These are phyloP conservation scores for Talaromyces piceae DNA, from an alignment of 2,329 filamentous ascomycete species.

Conservation along the genomic window DNA sequence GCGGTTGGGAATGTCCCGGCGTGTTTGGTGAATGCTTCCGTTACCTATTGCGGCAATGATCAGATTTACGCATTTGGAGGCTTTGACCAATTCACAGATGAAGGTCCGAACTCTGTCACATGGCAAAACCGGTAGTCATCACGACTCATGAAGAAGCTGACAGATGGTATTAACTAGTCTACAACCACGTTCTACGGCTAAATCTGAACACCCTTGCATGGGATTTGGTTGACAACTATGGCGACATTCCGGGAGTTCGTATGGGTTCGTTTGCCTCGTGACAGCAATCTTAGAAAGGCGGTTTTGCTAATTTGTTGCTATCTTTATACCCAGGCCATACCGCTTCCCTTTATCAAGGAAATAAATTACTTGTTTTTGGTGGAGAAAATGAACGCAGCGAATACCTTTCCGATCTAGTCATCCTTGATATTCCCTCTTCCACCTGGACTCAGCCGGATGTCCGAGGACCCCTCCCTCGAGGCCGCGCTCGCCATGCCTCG, in stretches of 20 bases:
- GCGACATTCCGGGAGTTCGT: constrained; percentile 90
- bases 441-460: constrained; percentile 93
- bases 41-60: constrained; percentile 97
- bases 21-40: constrained; percentile 93
- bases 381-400: constrained; percentile 97
- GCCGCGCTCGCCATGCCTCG: constrained; percentile 84
- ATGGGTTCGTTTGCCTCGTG: constrained; percentile 61
- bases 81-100: constrained; percentile 97
- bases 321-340: constrained; percentile 63
- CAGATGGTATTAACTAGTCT: constrained; percentile 49
- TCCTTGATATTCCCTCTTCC: constrained; percentile 89
- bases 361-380: constrained; percentile 94
- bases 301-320: not conserved
- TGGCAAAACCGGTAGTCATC: too few species aligned
- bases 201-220: constrained; percentile 85
- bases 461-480: constrained; percentile 75
- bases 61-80: constrained; percentile 97
- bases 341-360: constrained; percentile 83
- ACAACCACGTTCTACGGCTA: constrained; percentile 89
- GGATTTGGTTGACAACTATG: constrained; percentile 96
- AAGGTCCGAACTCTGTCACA: constrained; percentile 48
- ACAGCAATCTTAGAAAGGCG: constrained; percentile 2
- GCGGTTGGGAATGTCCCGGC: constrained; percentile 76
- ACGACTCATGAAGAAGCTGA: not conserved
- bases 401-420: constrained; percentile 89